Evolutionary conservation across 139 green algal species (phyloP).

Genomic region (Asterochloris erici): DNA sequence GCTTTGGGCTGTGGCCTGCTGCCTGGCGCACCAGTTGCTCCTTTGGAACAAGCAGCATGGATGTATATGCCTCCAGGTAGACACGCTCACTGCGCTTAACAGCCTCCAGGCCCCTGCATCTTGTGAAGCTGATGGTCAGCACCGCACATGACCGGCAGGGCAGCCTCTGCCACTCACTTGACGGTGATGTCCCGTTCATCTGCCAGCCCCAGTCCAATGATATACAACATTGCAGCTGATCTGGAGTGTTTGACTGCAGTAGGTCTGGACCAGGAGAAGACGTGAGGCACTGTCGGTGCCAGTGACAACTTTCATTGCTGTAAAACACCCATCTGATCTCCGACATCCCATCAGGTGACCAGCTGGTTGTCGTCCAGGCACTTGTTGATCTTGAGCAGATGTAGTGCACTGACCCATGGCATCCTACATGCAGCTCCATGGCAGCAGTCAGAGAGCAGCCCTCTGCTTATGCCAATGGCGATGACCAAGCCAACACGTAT

Average conservation of each 20-base stretch:
- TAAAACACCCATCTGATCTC: too few species aligned
- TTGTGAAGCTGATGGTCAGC: background rate
- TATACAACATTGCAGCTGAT: conserved; percentile 66
- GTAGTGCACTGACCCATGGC: too few species aligned
- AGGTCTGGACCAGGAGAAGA: background rate
- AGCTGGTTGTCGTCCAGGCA: too few species aligned
- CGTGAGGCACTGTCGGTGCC: too few species aligned
- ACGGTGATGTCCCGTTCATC: conserved; percentile 96
- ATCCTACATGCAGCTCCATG: too few species aligned
- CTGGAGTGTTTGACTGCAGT: too few species aligned
- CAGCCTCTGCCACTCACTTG: conserved; percentile 45
- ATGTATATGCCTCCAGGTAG: conserved; percentile 97
- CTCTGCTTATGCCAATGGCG: too few species aligned
- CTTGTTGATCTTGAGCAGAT: too few species aligned
- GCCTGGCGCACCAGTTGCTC: conserved; percentile 65
- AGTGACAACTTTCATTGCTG: too few species aligned
- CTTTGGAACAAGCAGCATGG: conserved; percentile 87
- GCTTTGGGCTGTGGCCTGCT: background rate
- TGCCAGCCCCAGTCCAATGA: conserved; percentile 90
- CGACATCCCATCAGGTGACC: too few species aligned
- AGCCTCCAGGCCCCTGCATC: conserved; percentile 81
- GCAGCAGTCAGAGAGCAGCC: too few species aligned
- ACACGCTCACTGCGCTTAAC: conserved; percentile 66
- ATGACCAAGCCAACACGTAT: background rate
- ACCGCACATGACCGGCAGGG: background rate